phyloP scores from a whole-genome alignment of 306 rosid genomes.

The Medicago ruthenica region DNA sequence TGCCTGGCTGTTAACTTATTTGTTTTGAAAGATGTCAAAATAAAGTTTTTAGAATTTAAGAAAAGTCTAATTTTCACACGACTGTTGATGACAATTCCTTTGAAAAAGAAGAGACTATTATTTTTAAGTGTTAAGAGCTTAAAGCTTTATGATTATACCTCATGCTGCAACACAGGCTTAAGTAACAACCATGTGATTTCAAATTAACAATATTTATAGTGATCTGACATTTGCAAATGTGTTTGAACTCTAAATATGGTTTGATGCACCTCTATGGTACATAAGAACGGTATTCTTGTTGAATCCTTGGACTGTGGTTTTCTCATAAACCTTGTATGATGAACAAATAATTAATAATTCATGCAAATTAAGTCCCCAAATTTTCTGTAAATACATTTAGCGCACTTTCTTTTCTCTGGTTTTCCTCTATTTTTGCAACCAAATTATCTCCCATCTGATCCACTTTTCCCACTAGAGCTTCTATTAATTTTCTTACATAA shows the following conservation, averaged over 20 bases:
- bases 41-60: constrained; percentile 17
- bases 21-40: constrained; percentile 31
- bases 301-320: constrained; percentile 19
- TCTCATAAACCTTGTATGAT: neutral
- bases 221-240: neutral
- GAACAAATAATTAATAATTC: neutral
- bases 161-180: constrained; percentile 4
- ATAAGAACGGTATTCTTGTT: constrained; percentile 14
- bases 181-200: constrained; percentile 24
- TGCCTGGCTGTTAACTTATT: constrained; percentile 31
- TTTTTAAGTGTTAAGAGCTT: constrained; percentile 2
- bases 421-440: neutral
- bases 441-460: constrained; percentile 5
- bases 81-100: neutral
- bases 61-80: constrained; percentile 12
- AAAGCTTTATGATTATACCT: constrained; percentile 8
- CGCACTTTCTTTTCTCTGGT: neutral
- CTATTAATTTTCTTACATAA: constrained; percentile 25
- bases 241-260: neutral
- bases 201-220: constrained; percentile 7
- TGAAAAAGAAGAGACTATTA: constrained; percentile 8
- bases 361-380: neutral
- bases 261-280: constrained; percentile 2
- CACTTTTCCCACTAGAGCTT: constrained; percentile 18
- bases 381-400: constrained; percentile 3